Conservation (phyloP, 1,139 yeast genomes). For the Wickerhamomyces sp. region DNA sequence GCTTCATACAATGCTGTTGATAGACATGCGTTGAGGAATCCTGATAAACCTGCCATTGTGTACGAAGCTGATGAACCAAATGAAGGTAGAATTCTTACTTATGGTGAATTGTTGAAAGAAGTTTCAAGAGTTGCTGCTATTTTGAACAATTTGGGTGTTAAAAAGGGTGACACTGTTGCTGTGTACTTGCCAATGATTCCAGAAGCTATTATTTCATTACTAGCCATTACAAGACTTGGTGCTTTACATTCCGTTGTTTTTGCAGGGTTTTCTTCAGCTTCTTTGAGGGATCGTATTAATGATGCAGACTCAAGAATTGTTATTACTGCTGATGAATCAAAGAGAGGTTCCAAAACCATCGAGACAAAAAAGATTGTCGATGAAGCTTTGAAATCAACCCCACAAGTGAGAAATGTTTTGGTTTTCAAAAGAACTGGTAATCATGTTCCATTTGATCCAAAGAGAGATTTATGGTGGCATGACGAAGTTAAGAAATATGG, state of each 20-base stretch:
- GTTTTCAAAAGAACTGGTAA: conserved; percentile 74
- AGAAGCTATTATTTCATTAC: conserved; percentile 65
- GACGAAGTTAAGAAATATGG: conserved; percentile 67
- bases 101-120: conserved; percentile 65
- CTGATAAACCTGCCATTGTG: conserved; percentile 69
- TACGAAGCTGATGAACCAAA: conserved; percentile 78
- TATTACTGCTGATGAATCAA: conserved; percentile 76
- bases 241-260: conserved; percentile 81
- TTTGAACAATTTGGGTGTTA: conserved; percentile 59
- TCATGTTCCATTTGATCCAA: conserved; percentile 56
- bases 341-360: conserved; percentile 78
- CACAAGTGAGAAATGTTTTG: conserved; percentile 61
- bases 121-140: conserved; percentile 70
- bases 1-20: conserved; percentile 78
- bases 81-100: conserved; percentile 58
- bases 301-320: conserved; percentile 74
- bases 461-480: conserved; percentile 80
- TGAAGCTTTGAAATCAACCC: conserved; percentile 69
- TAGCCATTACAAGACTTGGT: conserved; percentile 75
- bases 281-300: conserved; percentile 69
- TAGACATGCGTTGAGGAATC: conserved; percentile 69
- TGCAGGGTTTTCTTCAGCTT: conserved; percentile 78
- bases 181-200: conserved; percentile 87
- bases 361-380: conserved; percentile 82
- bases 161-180: conserved; percentile 81